Base-by-base conservation (phyloP, 2,329 filamentous ascomycete species). In the Aspergillus sp. region DNA sequence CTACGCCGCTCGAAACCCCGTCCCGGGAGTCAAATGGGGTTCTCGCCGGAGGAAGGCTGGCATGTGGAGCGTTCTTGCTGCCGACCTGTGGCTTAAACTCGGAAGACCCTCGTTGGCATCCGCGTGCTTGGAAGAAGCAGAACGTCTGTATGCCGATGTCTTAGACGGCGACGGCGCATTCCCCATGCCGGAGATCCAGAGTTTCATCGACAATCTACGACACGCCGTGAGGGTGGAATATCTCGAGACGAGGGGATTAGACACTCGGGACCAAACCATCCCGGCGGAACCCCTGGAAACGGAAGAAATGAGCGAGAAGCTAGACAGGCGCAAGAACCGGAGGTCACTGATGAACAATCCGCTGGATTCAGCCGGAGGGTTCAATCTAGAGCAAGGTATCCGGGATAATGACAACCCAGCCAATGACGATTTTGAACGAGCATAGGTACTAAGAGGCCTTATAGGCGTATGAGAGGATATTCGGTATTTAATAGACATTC, bases 21-120 rank as follows among this genome's bases (percentile, higher is more conserved):
- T 87, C 3, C 88, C 89, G 1, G 85, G 84, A 9, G 84, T 87
- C 61, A 80, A 80, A 42, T 90, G 88, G 82, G 92, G 93, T 16
- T 83, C 84, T 9, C 84, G 94, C 62, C 84, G 84, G 60, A 84
- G 95, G 52, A 99, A 97, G 79, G 90, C 93, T 2, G 95, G 91
- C 0, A 85, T 96, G 64, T 99, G 93, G 93, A 90, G 88, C 65
- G 83, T 95, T 22, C 82, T 96, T 45, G 90, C 91, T 1, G 88
- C 92, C 0, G 90, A 96, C 68, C 84, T 87, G 1, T 99, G 95
- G 95, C 81, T 94, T 56, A 84, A 84, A 54, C 85, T 93, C 63
- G 86, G 85, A 36, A 93, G 94, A 70, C 87, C 87, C 55, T 85
- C 90, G 14, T 90, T 96, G 70, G 90, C 92, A 0, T 90, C 91